These are phyloP conservation scores for Phaseolus coccineus DNA, from an alignment of 331 rosid genomes.

Conservation along the genomic window DNA sequence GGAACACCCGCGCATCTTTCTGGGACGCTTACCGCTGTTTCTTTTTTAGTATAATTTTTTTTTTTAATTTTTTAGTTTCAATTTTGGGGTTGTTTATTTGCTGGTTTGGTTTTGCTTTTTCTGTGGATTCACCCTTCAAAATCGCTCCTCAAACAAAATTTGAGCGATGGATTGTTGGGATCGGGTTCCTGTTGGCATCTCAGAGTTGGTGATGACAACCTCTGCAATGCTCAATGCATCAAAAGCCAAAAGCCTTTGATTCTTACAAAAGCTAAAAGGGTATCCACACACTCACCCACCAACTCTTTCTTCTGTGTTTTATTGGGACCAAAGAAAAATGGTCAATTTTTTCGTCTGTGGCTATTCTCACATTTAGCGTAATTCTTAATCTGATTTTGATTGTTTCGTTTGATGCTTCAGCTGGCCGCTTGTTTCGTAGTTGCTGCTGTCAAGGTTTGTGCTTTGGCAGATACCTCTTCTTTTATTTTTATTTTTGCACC, in stretches of 20 bases:
- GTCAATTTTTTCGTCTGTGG: slow-evolving; percentile 57
- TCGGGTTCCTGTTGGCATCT: slow-evolving; percentile 10
- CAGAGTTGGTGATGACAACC: slow-evolving; percentile 29
- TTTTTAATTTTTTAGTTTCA: neutral
- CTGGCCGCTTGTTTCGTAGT: slow-evolving; percentile 31
- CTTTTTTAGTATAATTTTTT: too few relatives aligned
- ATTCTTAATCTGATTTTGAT: slow-evolving; percentile 36
- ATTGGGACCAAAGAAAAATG: slow-evolving; percentile 28
- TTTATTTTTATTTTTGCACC: neutral
- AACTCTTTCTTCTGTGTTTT: slow-evolving; percentile 16
- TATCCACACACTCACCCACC: slow-evolving; percentile 31
- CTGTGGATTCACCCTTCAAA: slow-evolving; percentile 38
- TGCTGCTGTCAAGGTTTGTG: slow-evolving; percentile 50
- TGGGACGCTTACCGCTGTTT: neutral
- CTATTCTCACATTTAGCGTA: slow-evolving; percentile 24
- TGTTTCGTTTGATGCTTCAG: slow-evolving; percentile 35
- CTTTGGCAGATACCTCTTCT: slow-evolving; percentile 20
- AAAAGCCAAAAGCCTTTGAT: slow-evolving; percentile 46
- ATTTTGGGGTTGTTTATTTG: slow-evolving; percentile 17
- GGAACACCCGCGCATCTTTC: slow-evolving; percentile 42
- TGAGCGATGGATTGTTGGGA: slow-evolving; percentile 31
- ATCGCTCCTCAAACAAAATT: slow-evolving; percentile 30
- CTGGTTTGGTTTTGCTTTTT: slow-evolving; percentile 1
- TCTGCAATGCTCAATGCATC: slow-evolving; percentile 43
- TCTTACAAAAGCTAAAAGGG: slow-evolving; percentile 41